Evolutionary conservation across 495 filamentous ascomycete species (phyloP).

Genomic region (Poronia punctata): DNA sequence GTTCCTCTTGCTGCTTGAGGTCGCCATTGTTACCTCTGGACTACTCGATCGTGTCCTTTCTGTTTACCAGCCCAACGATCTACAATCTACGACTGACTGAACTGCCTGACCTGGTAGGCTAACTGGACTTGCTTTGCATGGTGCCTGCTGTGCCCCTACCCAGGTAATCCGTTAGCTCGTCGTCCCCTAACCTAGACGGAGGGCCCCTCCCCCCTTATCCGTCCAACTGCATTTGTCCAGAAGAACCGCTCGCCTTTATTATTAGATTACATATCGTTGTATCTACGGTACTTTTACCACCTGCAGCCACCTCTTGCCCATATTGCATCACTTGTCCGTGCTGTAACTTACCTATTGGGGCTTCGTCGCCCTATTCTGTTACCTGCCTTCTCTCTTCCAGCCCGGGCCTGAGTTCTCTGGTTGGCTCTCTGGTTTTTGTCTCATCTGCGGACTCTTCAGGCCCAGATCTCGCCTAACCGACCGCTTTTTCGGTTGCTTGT

Average conservation of each 20-base stretch:
- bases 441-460: constrained; percentile 22
- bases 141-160: background rate
- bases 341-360: constrained; percentile 12
- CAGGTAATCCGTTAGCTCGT: too few relatives aligned
- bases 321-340: constrained; percentile 10
- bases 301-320: constrained; percentile 15
- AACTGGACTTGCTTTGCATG: background rate
- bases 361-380: constrained; percentile 8
- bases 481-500: constrained; percentile 17
- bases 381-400: constrained; percentile 6
- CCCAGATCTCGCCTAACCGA: constrained; percentile 28
- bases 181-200: too few relatives aligned
- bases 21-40: too few relatives aligned
- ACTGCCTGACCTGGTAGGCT: too few relatives aligned
- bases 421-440: constrained; percentile 13
- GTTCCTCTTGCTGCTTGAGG: constrained; percentile 1
- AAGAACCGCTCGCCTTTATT: constrained; percentile 7
- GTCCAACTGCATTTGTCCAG: constrained; percentile 3
- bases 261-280: constrained; percentile 9
- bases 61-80: too few relatives aligned
- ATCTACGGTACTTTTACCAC: constrained; percentile 9
- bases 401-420: constrained; percentile 2
- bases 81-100: too few relatives aligned
- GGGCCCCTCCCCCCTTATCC: constrained; percentile 4
- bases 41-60: too few relatives aligned